Evolutionary conservation across 2,329 filamentous ascomycete species (phyloP).

Genomic region (Ophiocordyceps camponoti-leonardi): DNA sequence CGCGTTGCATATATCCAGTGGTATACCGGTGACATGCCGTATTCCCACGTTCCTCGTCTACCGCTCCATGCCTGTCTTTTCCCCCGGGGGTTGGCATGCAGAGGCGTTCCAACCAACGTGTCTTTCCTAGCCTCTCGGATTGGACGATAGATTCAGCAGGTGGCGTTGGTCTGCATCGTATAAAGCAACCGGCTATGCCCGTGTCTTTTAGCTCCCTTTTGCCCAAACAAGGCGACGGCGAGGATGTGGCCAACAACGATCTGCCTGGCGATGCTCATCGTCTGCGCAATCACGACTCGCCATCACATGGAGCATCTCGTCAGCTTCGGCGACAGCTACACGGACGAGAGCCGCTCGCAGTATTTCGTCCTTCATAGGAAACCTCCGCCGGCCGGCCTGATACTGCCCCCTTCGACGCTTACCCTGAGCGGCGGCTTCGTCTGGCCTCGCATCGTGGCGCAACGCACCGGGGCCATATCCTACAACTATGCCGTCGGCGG

Average conservation of each 20-base stretch:
- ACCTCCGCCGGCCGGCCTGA: slow-evolving; percentile 42
- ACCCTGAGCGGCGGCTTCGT: slow-evolving; percentile 48
- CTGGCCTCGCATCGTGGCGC: slow-evolving; percentile 51
- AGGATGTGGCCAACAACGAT: neutral
- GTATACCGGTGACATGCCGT: too few species aligned
- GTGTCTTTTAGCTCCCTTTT: neutral
- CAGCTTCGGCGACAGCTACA: slow-evolving; percentile 61
- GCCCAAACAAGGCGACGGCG: neutral
- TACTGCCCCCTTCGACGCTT: slow-evolving; percentile 25
- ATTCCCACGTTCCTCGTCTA: too few species aligned
- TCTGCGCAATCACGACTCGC: neutral
- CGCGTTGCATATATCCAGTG: too few species aligned
- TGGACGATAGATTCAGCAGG: neutral
- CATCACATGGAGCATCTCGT: slow-evolving; percentile 32
- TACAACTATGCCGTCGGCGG: slow-evolving; percentile 59
- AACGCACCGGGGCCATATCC: slow-evolving; percentile 36
- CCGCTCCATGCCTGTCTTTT: too few species aligned
- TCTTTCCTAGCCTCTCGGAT: neutral
- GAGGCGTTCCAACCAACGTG: neutral
- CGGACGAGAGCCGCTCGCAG: slow-evolving; percentile 48
- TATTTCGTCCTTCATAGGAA: slow-evolving; percentile 47
- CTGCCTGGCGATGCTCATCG: neutral
- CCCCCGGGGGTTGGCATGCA: too few species aligned
- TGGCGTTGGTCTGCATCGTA: neutral
- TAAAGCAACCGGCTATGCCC: neutral